These are phyloP conservation scores for Exsudoporus frostii DNA, from an alignment of 768 basidiomycete species.

Conservation along the genomic window DNA sequence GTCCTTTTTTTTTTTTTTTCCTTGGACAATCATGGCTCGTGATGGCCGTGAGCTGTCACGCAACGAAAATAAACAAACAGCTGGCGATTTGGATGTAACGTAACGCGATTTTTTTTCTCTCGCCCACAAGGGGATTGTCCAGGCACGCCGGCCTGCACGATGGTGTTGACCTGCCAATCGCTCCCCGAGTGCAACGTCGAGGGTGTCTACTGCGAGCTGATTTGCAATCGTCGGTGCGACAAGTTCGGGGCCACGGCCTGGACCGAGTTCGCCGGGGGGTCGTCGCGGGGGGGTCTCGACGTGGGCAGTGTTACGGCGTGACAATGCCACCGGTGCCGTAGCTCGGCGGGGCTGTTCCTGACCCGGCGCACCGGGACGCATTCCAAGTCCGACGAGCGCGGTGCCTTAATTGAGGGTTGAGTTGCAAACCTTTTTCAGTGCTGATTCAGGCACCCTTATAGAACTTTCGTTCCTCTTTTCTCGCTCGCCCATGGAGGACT, in stretches of 20 bases:
- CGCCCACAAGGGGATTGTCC: not conserved
- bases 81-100: slow-evolving; percentile 1
- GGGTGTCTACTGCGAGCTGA: no score
- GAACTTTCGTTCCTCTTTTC: slow-evolving; percentile 35
- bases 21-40: not conserved
- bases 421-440: slow-evolving; percentile 29
- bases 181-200: no score
- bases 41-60: not conserved
- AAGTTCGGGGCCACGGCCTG: slow-evolving; percentile 10
- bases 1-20: no score
- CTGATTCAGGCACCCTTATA: slow-evolving; percentile 35
- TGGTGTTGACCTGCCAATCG: no score
- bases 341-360: slow-evolving; percentile 35
- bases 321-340: slow-evolving; percentile 33
- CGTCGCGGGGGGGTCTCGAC: slow-evolving; percentile 22
- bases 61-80: not conserved
- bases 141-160: no score
- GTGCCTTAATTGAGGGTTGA: slow-evolving; percentile 36
- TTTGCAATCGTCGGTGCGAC: no score
- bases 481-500: slow-evolving; percentile 33
- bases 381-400: slow-evolving; percentile 33
- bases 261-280: slow-evolving; percentile 15
- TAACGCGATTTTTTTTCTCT: not conserved
- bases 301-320: slow-evolving; percentile 20
- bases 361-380: slow-evolving; percentile 19